Conservation (phyloP, 306 rosid species). For the Prinsepia uniflora region DNA sequence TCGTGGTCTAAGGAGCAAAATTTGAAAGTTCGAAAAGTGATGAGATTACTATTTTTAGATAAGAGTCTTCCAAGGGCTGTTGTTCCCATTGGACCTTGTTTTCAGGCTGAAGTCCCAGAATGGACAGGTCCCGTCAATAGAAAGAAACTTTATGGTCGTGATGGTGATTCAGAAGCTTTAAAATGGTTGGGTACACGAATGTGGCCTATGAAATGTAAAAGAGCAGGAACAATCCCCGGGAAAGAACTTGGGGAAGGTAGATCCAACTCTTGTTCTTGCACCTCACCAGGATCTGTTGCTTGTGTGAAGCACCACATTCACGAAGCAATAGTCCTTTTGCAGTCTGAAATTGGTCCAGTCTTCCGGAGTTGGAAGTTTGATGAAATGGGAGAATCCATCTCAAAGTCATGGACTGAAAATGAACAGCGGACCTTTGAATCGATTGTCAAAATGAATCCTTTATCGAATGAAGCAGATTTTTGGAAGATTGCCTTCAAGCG, state of each 20-base stretch:
- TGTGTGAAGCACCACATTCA: constrained; percentile 28
- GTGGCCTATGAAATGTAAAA: constrained; percentile 19
- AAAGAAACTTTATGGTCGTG: neutral
- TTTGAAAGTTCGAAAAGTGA: neutral
- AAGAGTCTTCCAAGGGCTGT: constrained; percentile 6
- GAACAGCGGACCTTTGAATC: constrained; percentile 26
- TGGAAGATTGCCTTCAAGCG: constrained; percentile 30
- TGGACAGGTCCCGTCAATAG: constrained; percentile 19
- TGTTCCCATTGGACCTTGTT: constrained; percentile 44
- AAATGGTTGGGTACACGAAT: constrained; percentile 32
- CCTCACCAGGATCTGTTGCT: constrained; percentile 21
- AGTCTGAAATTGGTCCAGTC: constrained; percentile 26
- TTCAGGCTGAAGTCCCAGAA: constrained; percentile 43
- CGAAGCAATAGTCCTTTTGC: constrained; percentile 24
- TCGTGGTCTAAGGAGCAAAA: constrained; percentile 12
- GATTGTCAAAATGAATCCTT: constrained; percentile 7
- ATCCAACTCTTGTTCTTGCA: constrained; percentile 25
- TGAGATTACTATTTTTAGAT: constrained; percentile 1
- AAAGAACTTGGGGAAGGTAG: constrained; percentile 29
- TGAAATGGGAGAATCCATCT: constrained; percentile 37
- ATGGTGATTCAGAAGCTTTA: constrained; percentile 20
- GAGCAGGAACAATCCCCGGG: neutral
- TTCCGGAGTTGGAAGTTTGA: constrained; percentile 38
- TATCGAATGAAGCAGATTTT: constrained; percentile 15
- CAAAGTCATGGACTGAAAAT: constrained; percentile 32